These are phyloP conservation scores for Fragaria vesca DNA, from an alignment of 306 rosid species.

Conservation along the genomic window DNA sequence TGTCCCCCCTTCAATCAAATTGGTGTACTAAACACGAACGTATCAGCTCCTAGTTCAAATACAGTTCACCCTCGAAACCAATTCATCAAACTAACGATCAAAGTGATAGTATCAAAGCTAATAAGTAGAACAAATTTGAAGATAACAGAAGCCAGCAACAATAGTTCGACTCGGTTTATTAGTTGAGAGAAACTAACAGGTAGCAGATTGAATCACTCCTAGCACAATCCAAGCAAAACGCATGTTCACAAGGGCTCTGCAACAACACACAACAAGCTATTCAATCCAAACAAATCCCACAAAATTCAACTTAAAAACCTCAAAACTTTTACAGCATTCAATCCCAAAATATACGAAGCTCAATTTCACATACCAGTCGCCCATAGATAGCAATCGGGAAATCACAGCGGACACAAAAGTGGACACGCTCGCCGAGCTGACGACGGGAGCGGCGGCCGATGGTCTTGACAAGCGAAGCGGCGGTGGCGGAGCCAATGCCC, in stretches of 20 bases:
- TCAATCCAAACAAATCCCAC: conserved; percentile 22
- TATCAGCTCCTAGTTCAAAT: not conserved
- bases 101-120: not conserved
- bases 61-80: not conserved
- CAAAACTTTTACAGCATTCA: conserved; percentile 13
- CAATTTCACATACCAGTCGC: conserved; percentile 57
- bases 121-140: not conserved
- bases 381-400: conserved; percentile 88
- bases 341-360: not conserved
- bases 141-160: not conserved
- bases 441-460: conserved; percentile 93
- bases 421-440: conserved; percentile 95
- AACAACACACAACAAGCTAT: conserved; percentile 30
- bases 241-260: conserved; percentile 99
- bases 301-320: conserved; percentile 17
- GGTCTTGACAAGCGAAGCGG: conserved; percentile 67
- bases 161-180: not conserved
- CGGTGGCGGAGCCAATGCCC: conserved; percentile 84
- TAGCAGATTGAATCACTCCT: conserved; percentile 92
- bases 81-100: not conserved
- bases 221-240: conserved; percentile 95
- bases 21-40: not conserved
- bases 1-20: too few species aligned
- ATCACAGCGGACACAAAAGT: conserved; percentile 96
- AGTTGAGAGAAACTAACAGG: conserved; percentile 53